Evolutionary conservation across 2,329 filamentous ascomycete species (phyloP).

Genomic region (Xylariaceae sp.): DNA sequence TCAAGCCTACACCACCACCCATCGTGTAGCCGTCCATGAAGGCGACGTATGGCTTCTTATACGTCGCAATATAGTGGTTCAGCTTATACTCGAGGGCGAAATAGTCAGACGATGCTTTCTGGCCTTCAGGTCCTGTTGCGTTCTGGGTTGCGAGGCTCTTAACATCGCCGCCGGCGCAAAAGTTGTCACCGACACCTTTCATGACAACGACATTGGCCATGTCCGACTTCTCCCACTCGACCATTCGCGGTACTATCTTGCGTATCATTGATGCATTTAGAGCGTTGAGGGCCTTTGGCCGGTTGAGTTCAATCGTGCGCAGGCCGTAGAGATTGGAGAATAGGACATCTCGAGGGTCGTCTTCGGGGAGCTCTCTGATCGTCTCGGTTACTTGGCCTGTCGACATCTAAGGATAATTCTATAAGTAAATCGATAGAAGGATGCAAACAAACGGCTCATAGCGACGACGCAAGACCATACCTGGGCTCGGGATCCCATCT

Average conservation of each 20-base stretch:
- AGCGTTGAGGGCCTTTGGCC: conserved; percentile 85
- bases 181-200: conserved; percentile 78
- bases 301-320: conserved; percentile 88
- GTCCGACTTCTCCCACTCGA: conserved; percentile 93
- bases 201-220: conserved; percentile 89
- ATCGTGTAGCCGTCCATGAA: conserved; percentile 98
- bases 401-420: conserved; percentile 34
- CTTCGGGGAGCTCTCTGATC: conserved; percentile 55
- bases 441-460: background rate
- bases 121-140: conserved; percentile 59
- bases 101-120: conserved; percentile 72
- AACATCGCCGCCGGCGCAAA: conserved; percentile 94
- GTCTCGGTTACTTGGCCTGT: conserved; percentile 26
- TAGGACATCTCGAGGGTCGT: conserved; percentile 84
- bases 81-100: conserved; percentile 95
- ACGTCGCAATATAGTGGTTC: conserved; percentile 91
- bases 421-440: background rate
- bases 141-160: conserved; percentile 71
- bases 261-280: conserved; percentile 91
- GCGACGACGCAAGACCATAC: conserved; percentile 33
- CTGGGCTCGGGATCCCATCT: conserved; percentile 47
- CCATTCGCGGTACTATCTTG: conserved; percentile 83
- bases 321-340: conserved; percentile 87
- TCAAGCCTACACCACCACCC: conserved; percentile 93
- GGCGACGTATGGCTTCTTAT: conserved; percentile 85